Conservation (phyloP, 2,329 filamentous ascomycete species). For the Clathrospora elynae region DNA sequence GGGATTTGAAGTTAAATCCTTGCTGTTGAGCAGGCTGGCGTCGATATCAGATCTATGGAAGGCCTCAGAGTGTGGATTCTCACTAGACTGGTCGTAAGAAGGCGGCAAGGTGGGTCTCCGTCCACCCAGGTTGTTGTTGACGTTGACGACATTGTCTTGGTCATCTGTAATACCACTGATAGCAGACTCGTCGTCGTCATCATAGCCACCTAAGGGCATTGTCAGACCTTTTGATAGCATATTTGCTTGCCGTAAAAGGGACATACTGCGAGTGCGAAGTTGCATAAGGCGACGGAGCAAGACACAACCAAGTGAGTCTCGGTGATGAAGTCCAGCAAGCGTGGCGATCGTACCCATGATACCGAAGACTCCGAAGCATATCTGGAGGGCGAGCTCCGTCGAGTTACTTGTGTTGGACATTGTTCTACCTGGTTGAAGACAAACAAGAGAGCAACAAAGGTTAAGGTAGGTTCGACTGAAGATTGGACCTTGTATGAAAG, state of each 20-base stretch:
- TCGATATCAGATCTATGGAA: too few species aligned
- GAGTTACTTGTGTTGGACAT: conserved; percentile 3
- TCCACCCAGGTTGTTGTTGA: neutral
- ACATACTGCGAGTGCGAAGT: neutral
- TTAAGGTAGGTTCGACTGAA: too few species aligned
- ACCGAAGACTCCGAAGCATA: conserved; percentile 18
- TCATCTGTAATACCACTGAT: neutral
- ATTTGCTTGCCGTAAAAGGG: neutral
- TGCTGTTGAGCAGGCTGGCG: too few species aligned
- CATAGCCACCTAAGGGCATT: neutral
- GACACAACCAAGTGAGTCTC: conserved; percentile 16
- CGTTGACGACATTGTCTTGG: neutral
- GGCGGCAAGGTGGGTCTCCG: conserved; percentile 1
- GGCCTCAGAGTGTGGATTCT: neutral
- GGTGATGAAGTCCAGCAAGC: conserved; percentile 17
- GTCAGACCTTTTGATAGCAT: neutral
- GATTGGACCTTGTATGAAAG: too few species aligned
- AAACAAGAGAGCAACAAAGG: neutral
- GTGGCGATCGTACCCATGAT: conserved; percentile 12
- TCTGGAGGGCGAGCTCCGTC: conserved; percentile 11
- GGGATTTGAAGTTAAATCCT: too few species aligned
- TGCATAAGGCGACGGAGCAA: conserved; percentile 6
- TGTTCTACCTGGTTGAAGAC: neutral
- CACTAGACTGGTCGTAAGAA: conserved; percentile 1
- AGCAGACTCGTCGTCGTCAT: neutral